phyloP scores from a whole-genome alignment of 2,329 filamentous ascomycete species.

The Monosporascus cannonballus region DNA sequence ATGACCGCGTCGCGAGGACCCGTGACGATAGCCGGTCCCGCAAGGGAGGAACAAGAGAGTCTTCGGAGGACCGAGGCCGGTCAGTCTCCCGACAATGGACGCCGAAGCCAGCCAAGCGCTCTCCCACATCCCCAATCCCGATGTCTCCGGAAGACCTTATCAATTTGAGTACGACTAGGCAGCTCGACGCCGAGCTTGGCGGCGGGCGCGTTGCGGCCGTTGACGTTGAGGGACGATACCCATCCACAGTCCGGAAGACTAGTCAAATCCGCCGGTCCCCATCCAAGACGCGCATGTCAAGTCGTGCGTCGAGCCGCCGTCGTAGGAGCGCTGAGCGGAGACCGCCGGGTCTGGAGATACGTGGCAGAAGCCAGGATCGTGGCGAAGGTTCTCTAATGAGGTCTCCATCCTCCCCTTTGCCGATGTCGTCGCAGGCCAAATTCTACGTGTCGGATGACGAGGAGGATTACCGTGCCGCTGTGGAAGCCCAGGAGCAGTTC shows the following conservation, averaged over 20 bases:
- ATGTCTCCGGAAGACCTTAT: slow-evolving; percentile 88
- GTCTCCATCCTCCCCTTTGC: slow-evolving; percentile 77
- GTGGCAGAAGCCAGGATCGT: slow-evolving; percentile 60
- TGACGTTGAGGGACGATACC: slow-evolving; percentile 31
- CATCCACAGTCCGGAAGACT: slow-evolving; percentile 39
- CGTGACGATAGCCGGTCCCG: slow-evolving; percentile 44
- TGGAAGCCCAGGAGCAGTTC: slow-evolving; percentile 50
- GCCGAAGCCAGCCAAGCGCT: slow-evolving; percentile 70
- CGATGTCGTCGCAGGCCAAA: slow-evolving; percentile 58
- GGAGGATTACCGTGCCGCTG: slow-evolving; percentile 48
- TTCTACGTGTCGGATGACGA: slow-evolving; percentile 60
- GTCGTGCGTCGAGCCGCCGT: slow-evolving; percentile 45
- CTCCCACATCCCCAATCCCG: slow-evolving; percentile 84
- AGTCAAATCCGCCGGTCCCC: slow-evolving; percentile 25
- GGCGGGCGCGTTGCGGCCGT: slow-evolving; percentile 17
- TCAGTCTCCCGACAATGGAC: slow-evolving; percentile 56
- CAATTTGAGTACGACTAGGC: slow-evolving; percentile 48
- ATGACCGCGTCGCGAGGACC: slow-evolving; percentile 32
- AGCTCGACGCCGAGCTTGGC: slow-evolving; percentile 18
- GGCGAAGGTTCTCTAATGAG: slow-evolving; percentile 50
- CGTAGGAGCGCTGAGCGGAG: slow-evolving; percentile 41
- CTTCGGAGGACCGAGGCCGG: slow-evolving; percentile 66
- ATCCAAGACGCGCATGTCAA: slow-evolving; percentile 28
- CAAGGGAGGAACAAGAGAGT: slow-evolving; percentile 48
- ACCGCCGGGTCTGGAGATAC: slow-evolving; percentile 39